Percentiles rank a stretch among this genome's conserved stretches.
Evolutionary conservation across 495 filamentous ascomycete species (phyloP).

Genomic region (Cercophora samala): DNA sequence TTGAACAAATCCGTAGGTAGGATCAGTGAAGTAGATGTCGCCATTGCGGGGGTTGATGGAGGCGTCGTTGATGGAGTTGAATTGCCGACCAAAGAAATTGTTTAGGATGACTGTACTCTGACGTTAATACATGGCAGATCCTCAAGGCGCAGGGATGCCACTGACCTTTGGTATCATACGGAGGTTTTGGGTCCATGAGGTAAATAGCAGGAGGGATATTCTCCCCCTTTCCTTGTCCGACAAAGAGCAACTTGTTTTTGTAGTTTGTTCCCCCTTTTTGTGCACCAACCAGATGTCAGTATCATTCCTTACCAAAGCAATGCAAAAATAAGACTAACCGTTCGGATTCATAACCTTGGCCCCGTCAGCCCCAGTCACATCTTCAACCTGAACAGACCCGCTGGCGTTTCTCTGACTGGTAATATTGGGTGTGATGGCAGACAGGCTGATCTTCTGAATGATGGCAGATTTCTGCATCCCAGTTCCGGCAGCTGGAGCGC

Average conservation of each 20-base stretch:
- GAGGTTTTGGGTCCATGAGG: conserved; percentile 45
- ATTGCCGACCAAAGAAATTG: conserved; percentile 56
- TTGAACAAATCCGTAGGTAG: conserved; percentile 58
- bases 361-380: conserved; percentile 28
- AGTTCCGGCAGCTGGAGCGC: conserved; percentile 43
- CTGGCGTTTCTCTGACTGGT: conserved; percentile 40
- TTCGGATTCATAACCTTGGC: conserved; percentile 49
- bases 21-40: conserved; percentile 63
- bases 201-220: conserved; percentile 40
- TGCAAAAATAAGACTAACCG: conserved; percentile 30
- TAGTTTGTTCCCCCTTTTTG: conserved; percentile 47
- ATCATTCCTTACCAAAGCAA: neutral
- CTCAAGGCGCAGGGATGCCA: neutral
- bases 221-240: conserved; percentile 49
- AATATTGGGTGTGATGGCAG: conserved; percentile 37
- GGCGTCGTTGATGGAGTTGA: conserved; percentile 61
- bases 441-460: conserved; percentile 49
- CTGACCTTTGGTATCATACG: conserved; percentile 50
- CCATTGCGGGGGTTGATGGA: conserved; percentile 50
- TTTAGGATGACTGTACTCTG: conserved; percentile 36
- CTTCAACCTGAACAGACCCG: conserved; percentile 40
- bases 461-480: conserved; percentile 51
- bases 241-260: conserved; percentile 43
- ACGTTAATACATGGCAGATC: neutral
- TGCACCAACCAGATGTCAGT: neutral